Conservation (phyloP, 805 yeast species). For the Sugiyamaella floridensis region DNA sequence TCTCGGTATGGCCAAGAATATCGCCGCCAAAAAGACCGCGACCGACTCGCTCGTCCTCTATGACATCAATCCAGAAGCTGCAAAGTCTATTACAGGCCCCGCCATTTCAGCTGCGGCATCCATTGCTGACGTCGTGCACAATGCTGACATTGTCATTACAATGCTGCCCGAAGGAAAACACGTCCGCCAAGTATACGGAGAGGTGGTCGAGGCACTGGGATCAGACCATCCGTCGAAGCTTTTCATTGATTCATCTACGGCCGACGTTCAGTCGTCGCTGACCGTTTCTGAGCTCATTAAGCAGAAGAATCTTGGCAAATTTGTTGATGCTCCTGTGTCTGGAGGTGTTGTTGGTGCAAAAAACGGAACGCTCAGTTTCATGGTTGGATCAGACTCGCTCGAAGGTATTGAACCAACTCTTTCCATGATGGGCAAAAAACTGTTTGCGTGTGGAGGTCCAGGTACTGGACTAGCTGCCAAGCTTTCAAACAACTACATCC, state of each 20-base stretch:
- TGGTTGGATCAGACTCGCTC: slow-evolving; percentile 40
- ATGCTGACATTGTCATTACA: slow-evolving; percentile 35
- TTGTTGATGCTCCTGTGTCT: slow-evolving; percentile 50
- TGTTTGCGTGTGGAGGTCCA: slow-evolving; percentile 46
- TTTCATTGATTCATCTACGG: slow-evolving; percentile 46
- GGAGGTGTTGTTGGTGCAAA: slow-evolving; percentile 52
- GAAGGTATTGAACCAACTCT: slow-evolving; percentile 23
- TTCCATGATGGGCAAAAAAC: slow-evolving; percentile 41
- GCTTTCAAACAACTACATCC: slow-evolving; percentile 45
- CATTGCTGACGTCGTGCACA: slow-evolving; percentile 22
- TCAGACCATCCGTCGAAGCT: slow-evolving; percentile 19
- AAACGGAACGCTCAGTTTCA: slow-evolving; percentile 45
- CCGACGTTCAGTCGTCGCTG: slow-evolving; percentile 43
- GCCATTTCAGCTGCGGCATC: slow-evolving; percentile 16
- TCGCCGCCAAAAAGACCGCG: slow-evolving; percentile 35
- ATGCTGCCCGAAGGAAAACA: slow-evolving; percentile 53
- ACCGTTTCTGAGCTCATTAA: slow-evolving; percentile 36
- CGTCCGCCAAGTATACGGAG: slow-evolving; percentile 37
- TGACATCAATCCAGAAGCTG: slow-evolving; percentile 35
- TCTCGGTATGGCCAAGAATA: slow-evolving; percentile 47
- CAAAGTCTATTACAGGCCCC: slow-evolving; percentile 24
- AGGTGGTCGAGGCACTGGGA: slow-evolving; percentile 32
- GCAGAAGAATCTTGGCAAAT: slow-evolving; percentile 33
- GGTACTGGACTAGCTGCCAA: slow-evolving; percentile 52
- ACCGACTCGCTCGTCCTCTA: slow-evolving; percentile 39